Evolutionary conservation across 2,329 filamentous ascomycete species (phyloP).

Genomic region (Lecanosticta acicola): DNA sequence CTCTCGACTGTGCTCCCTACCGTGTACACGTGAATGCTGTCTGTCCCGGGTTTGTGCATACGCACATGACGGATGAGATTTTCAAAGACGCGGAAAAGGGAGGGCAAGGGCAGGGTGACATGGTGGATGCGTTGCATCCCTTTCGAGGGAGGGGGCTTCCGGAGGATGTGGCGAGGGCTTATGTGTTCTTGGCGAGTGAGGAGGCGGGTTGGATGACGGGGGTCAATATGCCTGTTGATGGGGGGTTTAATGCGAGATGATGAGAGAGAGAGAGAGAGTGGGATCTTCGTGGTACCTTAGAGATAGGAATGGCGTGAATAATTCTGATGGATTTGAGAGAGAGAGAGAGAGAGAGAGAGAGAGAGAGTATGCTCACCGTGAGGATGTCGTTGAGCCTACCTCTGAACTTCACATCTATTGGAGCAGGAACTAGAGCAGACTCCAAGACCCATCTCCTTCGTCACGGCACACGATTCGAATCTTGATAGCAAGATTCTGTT

Average conservation of each 20-base stretch:
- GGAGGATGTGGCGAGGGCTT: conserved; percentile 19
- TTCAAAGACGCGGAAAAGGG: conserved; percentile 1
- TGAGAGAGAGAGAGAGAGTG: too few relatives aligned
- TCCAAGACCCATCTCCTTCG: too few relatives aligned
- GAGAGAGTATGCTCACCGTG: too few relatives aligned
- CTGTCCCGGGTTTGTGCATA: conserved; percentile 13
- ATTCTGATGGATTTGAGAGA: too few relatives aligned
- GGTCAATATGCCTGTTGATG: conserved; percentile 17
- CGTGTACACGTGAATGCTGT: conserved; percentile 18
- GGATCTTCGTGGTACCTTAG: too few relatives aligned
- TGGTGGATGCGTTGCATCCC: conserved; percentile 12
- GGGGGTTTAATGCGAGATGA: conserved; percentile 12
- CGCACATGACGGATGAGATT: conserved; percentile 18
- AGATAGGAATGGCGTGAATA: too few relatives aligned
- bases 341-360: too few relatives aligned
- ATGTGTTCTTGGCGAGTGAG: conserved; percentile 21
- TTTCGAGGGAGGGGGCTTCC: conserved; percentile 15
- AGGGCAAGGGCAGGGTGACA: not conserved
- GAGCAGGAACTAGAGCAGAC: too few relatives aligned
- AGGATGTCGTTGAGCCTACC: too few relatives aligned
- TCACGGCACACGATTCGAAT: too few relatives aligned
- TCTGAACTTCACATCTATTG: too few relatives aligned
- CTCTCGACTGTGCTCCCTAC: conserved; percentile 18
- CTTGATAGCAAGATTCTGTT: too few relatives aligned
- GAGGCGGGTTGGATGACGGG: conserved; percentile 21